Evolutionary conservation across 192 early-diverging fungal genomes (phyloP).

Genomic region (Funneliformis geosporum): DNA sequence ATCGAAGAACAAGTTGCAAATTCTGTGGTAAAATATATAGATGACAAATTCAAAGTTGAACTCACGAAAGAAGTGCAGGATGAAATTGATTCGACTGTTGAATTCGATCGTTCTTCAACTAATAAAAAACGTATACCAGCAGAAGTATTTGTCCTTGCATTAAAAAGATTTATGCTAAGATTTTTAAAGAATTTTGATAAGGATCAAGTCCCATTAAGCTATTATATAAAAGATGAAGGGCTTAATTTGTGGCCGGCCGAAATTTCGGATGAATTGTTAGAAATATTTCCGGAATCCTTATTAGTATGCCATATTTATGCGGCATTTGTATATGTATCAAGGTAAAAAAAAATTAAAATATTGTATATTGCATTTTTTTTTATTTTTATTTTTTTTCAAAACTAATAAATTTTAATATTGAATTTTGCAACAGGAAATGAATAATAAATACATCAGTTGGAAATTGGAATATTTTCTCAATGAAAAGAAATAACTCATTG

Average conservation of each 20-base stretch:
- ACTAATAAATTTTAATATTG: no score
- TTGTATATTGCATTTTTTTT: no score
- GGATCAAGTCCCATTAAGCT: neutral
- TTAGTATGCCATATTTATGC: slow-evolving; percentile 2
- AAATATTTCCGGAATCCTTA: neutral
- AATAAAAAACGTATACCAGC: slow-evolving; percentile 17
- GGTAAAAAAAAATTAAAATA: neutral
- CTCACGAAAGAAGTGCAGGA: neutral
- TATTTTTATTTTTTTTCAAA: no score
- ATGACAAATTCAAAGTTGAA: slow-evolving; percentile 10
- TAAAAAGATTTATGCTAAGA: slow-evolving; percentile 33
- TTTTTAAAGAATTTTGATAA: slow-evolving; percentile 4
- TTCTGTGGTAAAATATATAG: slow-evolving; percentile 12
- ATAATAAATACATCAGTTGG: no score
- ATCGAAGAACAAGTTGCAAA: slow-evolving; percentile 28
- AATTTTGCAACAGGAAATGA: no score
- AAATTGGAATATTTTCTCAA: no score
- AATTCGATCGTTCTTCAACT: slow-evolving; percentile 2
- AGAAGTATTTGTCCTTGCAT: slow-evolving; percentile 12
- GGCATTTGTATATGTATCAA: slow-evolving; percentile 10
- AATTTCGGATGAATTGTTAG: neutral
- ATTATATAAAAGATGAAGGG: slow-evolving; percentile 10
- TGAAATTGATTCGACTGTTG: neutral
- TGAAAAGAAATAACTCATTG: no score
- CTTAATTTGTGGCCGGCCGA: neutral